A percentile compares a stretch with the other conserved stretches of the same genome.
Conservation (phyloP, 768 basidiomycete genomes). For the Pulveroboletus sp. region DNA sequence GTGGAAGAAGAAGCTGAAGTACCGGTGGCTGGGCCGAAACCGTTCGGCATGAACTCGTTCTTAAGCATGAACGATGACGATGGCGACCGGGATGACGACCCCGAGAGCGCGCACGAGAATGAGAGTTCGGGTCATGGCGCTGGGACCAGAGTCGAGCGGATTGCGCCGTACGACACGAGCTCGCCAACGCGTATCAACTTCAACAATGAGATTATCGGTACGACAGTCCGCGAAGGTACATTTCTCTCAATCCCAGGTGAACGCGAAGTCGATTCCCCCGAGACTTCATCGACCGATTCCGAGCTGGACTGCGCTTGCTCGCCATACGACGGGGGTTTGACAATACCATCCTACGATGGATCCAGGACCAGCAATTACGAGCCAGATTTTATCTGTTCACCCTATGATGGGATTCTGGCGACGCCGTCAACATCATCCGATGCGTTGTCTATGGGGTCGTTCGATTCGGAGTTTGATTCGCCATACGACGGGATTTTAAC, state of each 20-base stretch:
- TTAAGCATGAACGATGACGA: conserved; percentile 10
- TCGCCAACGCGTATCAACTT: conserved; percentile 4
- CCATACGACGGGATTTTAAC: neutral
- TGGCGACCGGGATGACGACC: neutral
- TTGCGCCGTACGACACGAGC: conserved; percentile 17
- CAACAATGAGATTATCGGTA: conserved; percentile 14
- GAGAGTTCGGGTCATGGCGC: neutral
- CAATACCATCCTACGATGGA: neutral
- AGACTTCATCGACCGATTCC: neutral
- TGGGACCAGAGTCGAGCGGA: neutral
- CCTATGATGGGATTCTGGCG: neutral
- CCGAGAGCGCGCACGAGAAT: neutral
- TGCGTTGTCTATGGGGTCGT: neutral
- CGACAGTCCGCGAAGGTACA: neutral
- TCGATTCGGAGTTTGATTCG: neutral
- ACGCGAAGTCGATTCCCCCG: neutral
- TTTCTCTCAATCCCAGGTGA: conserved; percentile 13
- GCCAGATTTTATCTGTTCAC: neutral
- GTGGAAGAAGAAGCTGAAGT: conserved; percentile 20
- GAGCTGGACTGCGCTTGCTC: neutral
- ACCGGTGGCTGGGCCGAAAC: conserved; percentile 1
- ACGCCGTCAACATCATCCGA: neutral
- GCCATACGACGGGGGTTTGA: neutral
- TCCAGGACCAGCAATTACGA: neutral
- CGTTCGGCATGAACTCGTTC: conserved; percentile 13